Evolutionary conservation across 2,329 filamentous ascomycete genomes (phyloP).

Genomic region (Hirsutella minnesotensis): DNA sequence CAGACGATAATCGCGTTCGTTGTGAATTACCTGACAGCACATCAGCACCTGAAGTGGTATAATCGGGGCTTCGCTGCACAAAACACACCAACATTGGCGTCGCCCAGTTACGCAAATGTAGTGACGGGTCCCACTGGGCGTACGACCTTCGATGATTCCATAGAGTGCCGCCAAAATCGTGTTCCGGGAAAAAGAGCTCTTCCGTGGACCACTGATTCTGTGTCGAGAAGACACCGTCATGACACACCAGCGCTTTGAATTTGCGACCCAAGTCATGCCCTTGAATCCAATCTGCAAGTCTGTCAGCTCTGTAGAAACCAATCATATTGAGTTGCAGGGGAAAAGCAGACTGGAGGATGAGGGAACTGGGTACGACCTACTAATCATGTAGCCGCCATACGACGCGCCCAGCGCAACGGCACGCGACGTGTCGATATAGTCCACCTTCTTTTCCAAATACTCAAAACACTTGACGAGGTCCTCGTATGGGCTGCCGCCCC

Average conservation of each 20-base stretch:
- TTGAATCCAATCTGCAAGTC: conserved; percentile 66
- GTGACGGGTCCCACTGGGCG: conserved; percentile 58
- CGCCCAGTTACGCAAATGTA: conserved; percentile 56
- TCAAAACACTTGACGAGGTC: conserved; percentile 73
- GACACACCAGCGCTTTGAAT: conserved; percentile 80
- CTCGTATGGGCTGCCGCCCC: conserved; percentile 76
- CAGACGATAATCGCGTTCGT: conserved; percentile 78
- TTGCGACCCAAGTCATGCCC: conserved; percentile 70
- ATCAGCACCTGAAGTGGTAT: neutral
- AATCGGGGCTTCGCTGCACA: neutral
- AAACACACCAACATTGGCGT: conserved; percentile 67
- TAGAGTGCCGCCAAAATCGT: conserved; percentile 52
- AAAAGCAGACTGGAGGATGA: neutral
- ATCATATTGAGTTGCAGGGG: neutral
- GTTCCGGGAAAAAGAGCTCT: conserved; percentile 59
- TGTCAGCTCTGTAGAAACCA: conserved; percentile 9
- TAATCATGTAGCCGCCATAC: conserved; percentile 69
- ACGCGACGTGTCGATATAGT: conserved; percentile 55
- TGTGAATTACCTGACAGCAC: conserved; percentile 55
- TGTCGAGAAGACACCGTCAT: conserved; percentile 75
- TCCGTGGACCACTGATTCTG: conserved; percentile 52
- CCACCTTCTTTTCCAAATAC: conserved; percentile 53
- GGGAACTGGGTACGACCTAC: conserved; percentile 21
- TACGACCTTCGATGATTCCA: conserved; percentile 53
- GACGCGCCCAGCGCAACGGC: conserved; percentile 66